These are phyloP conservation scores for Liriodendron chinense DNA, from an alignment of 164 flowering plant genomes.

Conservation along the genomic window DNA sequence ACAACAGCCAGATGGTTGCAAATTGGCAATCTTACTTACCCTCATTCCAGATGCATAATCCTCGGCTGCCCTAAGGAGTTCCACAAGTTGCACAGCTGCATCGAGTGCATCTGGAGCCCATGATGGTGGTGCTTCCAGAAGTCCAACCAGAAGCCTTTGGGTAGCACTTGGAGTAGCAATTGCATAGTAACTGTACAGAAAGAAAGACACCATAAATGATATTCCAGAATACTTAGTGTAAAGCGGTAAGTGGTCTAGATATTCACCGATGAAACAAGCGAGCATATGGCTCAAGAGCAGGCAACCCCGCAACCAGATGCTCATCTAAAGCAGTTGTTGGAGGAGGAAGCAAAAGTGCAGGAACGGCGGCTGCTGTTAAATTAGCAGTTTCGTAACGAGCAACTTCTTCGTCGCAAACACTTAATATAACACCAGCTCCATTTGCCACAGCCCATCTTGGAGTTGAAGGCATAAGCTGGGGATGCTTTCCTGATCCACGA, in stretches of 20 bases:
- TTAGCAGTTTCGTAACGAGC: constrained; percentile 92
- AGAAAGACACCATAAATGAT: constrained; percentile 5
- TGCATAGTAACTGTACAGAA: constrained; percentile 68
- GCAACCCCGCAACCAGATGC: constrained; percentile 95
- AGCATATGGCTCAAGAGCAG: constrained; percentile 97
- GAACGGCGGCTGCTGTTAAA: constrained; percentile 91
- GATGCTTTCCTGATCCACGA: constrained; percentile 97
- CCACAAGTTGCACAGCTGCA: constrained; percentile 98
- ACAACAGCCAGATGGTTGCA: neutral
- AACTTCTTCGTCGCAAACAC: constrained; percentile 97
- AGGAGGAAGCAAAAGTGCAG: constrained; percentile 96
- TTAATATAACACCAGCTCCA: constrained; percentile 96
- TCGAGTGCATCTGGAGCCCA: constrained; percentile 99
- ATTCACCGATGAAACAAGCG: constrained; percentile 85
- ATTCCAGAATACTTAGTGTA: neutral
- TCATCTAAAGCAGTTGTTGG: constrained; percentile 93
- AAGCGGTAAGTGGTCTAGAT: constrained; percentile 4
- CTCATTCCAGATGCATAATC: constrained; percentile 94
- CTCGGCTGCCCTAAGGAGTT: constrained; percentile 95
- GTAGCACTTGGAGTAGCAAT: constrained; percentile 98
- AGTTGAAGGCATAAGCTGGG: constrained; percentile 93
- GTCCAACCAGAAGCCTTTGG: constrained; percentile 93
- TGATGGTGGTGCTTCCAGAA: constrained; percentile 96
- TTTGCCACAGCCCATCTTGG: constrained; percentile 99
- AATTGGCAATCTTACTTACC: constrained; percentile 41